Evolutionary conservation across 495 filamentous ascomycete species (phyloP).

Genomic region (Penicillium cinerascens): DNA sequence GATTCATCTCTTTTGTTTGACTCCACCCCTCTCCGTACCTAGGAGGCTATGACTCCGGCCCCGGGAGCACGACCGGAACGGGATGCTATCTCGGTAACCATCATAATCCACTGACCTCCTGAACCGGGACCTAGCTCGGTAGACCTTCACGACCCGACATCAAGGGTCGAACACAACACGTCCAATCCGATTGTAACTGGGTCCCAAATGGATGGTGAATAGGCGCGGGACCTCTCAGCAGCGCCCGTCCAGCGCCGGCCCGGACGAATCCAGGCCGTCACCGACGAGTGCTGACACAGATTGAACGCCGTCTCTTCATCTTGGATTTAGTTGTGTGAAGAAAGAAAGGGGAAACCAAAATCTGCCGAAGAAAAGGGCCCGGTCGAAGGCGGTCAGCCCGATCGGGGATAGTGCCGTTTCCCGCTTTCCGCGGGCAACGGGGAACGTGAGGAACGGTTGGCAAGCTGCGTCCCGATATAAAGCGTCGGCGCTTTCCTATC

Average conservation of each 20-base stretch:
- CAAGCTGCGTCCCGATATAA: slow-evolving; percentile 25
- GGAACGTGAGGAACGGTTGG: slow-evolving; percentile 8
- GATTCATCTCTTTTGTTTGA: too few relatives aligned
- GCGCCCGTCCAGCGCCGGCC: slow-evolving; percentile 41
- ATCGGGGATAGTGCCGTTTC: slow-evolving; percentile 23
- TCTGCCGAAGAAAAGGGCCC: slow-evolving; percentile 21
- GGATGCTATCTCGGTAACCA: not conserved
- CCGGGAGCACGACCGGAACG: not conserved
- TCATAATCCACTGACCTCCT: too few relatives aligned
- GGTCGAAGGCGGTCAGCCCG: slow-evolving; percentile 22
- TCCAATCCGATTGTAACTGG: slow-evolving; percentile 49
- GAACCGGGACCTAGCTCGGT: not conserved
- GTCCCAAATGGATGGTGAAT: slow-evolving; percentile 46
- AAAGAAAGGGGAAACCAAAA: slow-evolving; percentile 26
- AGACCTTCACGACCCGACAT: not conserved
- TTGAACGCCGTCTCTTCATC: slow-evolving; percentile 48
- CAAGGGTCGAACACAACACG: slow-evolving; percentile 29
- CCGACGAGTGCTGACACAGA: slow-evolving; percentile 47
- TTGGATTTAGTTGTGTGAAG: slow-evolving; percentile 56
- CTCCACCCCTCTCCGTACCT: too few relatives aligned
- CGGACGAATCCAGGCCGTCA: slow-evolving; percentile 20
- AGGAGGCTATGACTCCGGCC: too few relatives aligned
- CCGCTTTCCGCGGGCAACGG: slow-evolving; percentile 48
- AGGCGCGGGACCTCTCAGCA: slow-evolving; percentile 50
- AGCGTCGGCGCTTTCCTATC: slow-evolving; percentile 25